Base-by-base conservation (phyloP, 768 basidiomycete genomes). In the Termitomyces sp. region DNA sequence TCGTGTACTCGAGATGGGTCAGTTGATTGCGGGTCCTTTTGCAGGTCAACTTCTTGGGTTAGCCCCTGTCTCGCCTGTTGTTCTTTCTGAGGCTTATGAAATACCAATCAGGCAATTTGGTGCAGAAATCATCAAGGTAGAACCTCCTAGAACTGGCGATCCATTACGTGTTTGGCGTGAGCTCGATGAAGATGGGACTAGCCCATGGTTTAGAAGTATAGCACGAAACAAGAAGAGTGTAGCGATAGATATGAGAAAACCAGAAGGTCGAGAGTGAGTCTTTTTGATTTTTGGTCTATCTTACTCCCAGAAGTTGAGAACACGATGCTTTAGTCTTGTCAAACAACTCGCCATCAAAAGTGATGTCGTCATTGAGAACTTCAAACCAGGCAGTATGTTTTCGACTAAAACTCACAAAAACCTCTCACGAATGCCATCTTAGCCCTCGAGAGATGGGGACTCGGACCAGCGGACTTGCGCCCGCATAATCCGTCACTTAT, bases 401-500 rank as follows among this genome's bases (percentile, higher is more conserved):
- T 59, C 40, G 40, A 44, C 45, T 42, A 24, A 32, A 24, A 33
- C 42, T 20, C 53, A 13, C 28, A n/a, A 22, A 32, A 58, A 57
- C 54, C 47, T 42, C 30, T 10, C 52, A 58, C 58, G 53, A 43
- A 49, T 42, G 30, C 40, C 10, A 13, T 44, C 44, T 13, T 62
- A 88, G 87, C 86, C 1, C 75, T 89, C 9, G 86, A 88, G 64
- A 86, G 83, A 70, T 88, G 87, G 86, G 75, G 75, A 1, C 72
- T 88, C 36, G 85, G 84, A 6, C 86, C 86, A 2, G 70, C 70
- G 12, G 76, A 77, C 54, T 66, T 88, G 4, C 82, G 80, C 22
- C 84, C 83, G n/a, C 82, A 85, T 59, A 95, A 96, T 64, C 89
- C 92, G 0, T 86, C 85, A 53, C 80, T 98, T 57, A 91, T 98